Percentiles rank a stretch among this genome's conserved stretches.
These are phyloP conservation scores for Cylindrotheca closterium DNA, from an alignment of 108 stramenopile species.

Conservation along the genomic window DNA sequence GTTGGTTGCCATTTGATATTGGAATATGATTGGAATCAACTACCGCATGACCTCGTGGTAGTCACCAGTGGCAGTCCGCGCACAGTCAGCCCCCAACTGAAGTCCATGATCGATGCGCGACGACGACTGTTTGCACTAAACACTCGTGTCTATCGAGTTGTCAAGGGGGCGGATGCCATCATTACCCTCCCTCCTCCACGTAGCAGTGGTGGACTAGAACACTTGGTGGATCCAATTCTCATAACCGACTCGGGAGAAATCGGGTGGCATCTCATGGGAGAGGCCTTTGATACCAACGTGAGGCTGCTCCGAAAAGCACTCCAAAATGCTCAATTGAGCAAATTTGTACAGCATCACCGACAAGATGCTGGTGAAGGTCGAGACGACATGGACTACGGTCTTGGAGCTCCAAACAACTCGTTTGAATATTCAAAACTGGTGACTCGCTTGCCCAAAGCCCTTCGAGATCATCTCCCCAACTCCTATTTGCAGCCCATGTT, in stretches of 20 bases:
- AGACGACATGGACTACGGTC: slow-evolving; percentile 6
- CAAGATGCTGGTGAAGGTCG: slow-evolving; percentile 7
- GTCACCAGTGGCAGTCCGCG: slow-evolving; percentile 64
- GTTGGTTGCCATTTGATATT: slow-evolving; percentile 53
- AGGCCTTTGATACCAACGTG: slow-evolving; percentile 3
- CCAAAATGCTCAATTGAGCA: background rate
- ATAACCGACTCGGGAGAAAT: slow-evolving; percentile 39
- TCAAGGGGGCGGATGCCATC: slow-evolving; percentile 48
- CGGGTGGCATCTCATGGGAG: slow-evolving; percentile 16
- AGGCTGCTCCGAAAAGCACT: background rate
- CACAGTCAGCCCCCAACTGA: slow-evolving; percentile 34
- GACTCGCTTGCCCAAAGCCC: slow-evolving; percentile 29
- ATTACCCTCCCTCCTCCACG: slow-evolving; percentile 36
- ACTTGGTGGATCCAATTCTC: slow-evolving; percentile 34
- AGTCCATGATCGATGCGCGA: slow-evolving; percentile 29
- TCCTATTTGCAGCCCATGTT: slow-evolving; percentile 47
- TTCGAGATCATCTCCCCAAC: slow-evolving; percentile 54
- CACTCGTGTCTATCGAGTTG: slow-evolving; percentile 43
- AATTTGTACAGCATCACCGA: background rate
- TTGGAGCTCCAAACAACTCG: background rate
- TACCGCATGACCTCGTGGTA: slow-evolving; percentile 41
- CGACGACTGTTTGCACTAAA: slow-evolving; percentile 18
- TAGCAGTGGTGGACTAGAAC: slow-evolving; percentile 30
- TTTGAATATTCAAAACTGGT: slow-evolving; percentile 22
- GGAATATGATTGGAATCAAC: slow-evolving; percentile 40